These are phyloP conservation scores for Alternaria arbusti DNA, from an alignment of 2,329 filamentous ascomycete species.

Conservation along the genomic window DNA sequence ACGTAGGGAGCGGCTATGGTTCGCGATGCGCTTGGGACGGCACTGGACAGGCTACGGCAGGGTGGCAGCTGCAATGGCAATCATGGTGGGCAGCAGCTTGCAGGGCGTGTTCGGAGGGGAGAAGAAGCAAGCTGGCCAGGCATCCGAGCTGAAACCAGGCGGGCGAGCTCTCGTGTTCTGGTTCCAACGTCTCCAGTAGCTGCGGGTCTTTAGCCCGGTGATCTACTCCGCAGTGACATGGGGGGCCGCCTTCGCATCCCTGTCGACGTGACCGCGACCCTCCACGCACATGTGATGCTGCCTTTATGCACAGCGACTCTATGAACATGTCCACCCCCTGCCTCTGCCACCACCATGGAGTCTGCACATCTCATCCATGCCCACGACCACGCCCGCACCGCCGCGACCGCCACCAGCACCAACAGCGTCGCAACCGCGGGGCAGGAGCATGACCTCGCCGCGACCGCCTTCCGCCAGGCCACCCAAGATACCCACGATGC, in stretches of 20 bases:
- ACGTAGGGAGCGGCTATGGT: conserved; percentile 12
- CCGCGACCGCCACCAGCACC: conserved; percentile 72
- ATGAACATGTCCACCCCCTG: conserved; percentile 10
- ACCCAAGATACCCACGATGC: conserved; percentile 71
- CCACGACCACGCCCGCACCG: conserved; percentile 86
- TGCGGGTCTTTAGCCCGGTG: conserved; percentile 7
- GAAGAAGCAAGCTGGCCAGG: conserved; percentile 1
- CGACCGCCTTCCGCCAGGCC: conserved; percentile 85
- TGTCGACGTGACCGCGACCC: not conserved
- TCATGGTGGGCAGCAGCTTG: conserved; percentile 1
- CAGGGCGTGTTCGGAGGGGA: not conserved
- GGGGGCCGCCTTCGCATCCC: conserved; percentile 8
- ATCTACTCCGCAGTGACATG: conserved; percentile 8
- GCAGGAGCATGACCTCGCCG: conserved; percentile 86
- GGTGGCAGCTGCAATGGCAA: not conserved
- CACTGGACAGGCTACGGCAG: not conserved
- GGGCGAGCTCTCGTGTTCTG: not conserved
- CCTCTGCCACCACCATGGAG: conserved; percentile 64
- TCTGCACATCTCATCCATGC: conserved; percentile 74
- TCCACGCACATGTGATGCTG: conserved; percentile 3
- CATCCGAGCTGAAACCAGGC: conserved; percentile 11
- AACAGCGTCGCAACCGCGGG: conserved; percentile 80
- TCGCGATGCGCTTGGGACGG: not conserved
- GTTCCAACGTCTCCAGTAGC: conserved; percentile 6
- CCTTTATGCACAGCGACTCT: not conserved